These are phyloP conservation scores for Peronospora farinosa DNA, from an alignment of 352 stramenopile genomes.

Conservation along the genomic window DNA sequence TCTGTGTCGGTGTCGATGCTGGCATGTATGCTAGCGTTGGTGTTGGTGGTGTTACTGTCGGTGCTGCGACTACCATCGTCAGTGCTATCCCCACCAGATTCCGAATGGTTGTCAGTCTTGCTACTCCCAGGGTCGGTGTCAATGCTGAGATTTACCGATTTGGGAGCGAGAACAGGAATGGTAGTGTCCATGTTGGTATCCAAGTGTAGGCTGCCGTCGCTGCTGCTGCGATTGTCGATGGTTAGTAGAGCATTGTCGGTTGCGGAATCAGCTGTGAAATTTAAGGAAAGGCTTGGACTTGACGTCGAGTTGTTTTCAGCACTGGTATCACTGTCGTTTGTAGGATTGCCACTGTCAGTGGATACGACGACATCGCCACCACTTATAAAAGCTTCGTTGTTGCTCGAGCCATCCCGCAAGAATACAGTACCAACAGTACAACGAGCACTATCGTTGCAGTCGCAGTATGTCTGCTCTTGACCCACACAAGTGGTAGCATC, in stretches of 20 bases:
- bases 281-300: neutral
- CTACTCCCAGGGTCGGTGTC: neutral
- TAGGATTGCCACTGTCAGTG: neutral
- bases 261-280: neutral
- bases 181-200: neutral
- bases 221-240: neutral
- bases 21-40: constrained; percentile 1
- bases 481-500: constrained; percentile 16
- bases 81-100: neutral
- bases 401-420: neutral
- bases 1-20: neutral
- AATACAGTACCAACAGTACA: neutral
- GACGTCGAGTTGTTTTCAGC: neutral
- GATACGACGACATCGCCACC: neutral
- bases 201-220: neutral
- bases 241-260: neutral
- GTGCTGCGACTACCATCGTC: neutral
- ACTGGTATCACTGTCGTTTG: constrained; percentile 9
- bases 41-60: neutral
- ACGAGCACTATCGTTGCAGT: neutral
- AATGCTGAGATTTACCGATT: neutral
- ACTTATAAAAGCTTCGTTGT: neutral
- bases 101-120: neutral
- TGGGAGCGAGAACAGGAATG: neutral
- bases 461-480: constrained; percentile 17